Base-by-base conservation (phyloP, 345 rosid species). In the Camelina hispida region DNA sequence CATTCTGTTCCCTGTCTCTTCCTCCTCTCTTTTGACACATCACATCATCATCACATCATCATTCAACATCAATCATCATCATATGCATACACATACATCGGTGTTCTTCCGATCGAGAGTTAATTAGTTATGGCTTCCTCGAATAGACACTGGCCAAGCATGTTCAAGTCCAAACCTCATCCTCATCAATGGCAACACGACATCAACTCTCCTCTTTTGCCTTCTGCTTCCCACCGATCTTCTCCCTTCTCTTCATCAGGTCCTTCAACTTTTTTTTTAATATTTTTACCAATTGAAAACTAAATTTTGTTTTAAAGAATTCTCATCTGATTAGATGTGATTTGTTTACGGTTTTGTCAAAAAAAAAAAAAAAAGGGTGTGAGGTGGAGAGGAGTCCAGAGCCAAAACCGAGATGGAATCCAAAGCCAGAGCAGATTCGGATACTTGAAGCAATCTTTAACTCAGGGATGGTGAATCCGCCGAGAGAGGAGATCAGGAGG, bases 381-480 rank as follows among this genome's bases (percentile, higher is more conserved):
- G 99, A 95, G 66, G 75, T 76, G 44, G 99, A 96, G 83, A 79
- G 95, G 54, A 89, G 90, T 16, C 97, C 97, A 6, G 99, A 96
- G 78, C 98, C 99, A 25, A 96, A 96, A 77, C 99, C 97, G 0
- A 87, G 99, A 78, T 96, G 98, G 99, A 96, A 96, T 74, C 99
- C 99, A 8, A 96, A 88, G 71, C 99, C 99, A 3, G 98, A 96
- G 84, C 99, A 96, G 79, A 93, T 96, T 76, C 85, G 96, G 38
- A 93, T 96, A 17, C 86, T 96, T 16, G 99, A 96, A 81, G 89
- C 94, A 8, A 96, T 96, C 75, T 96, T 96, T 68, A 91, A 96
- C 82, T 96, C 99, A 7, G 99, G 99, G 43, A 91, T 96, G 97
- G 98, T 96, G 61, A 96, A 96, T 72, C 99, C 99, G 6, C 99